Base-by-base conservation (phyloP, 2,329 filamentous ascomycete species). In the Fulvia fulva region DNA sequence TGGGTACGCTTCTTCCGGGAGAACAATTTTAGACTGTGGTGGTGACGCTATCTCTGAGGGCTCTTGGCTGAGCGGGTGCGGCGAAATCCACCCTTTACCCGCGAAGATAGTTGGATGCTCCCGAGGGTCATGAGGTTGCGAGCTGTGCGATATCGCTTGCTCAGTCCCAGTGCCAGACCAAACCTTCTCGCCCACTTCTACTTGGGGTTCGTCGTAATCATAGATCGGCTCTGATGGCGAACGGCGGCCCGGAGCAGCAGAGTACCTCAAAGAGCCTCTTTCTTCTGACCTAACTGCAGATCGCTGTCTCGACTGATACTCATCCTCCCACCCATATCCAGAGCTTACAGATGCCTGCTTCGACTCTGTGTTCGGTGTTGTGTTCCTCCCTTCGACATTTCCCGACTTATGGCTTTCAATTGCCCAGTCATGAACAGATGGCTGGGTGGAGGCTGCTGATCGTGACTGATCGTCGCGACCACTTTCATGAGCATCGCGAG, bases 21-120 rank as follows among this genome's bases (percentile, higher is more conserved):
- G 52, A 4, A 60, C 45, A 22, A 70, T 66, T 26, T 52, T 61
- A 6, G 65, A 65, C 51, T 68, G 65, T 28, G 63, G 64, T 8
- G 65, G 58, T 12, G 66, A 63, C 7, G 58, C 58, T 2, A 61
- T 14, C 5, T 60, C 58, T 2, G 58, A 60, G 0, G 63, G 51
- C 9, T 66, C 59, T 21, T 58, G 49, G 44, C 69, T 71, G 2
- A 71, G 62, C 5, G 70, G 70, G 32, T 72, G 70, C 8, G 69
- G 69, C n/a, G 69, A 68, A 43, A 72, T 71, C 70, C 70, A 72
- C 46, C 70, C 70, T 49, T 61, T 62, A 43, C 70, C 70, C 5
- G 70, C 70, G 37, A 69, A 71, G 19, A 69, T 58, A 11, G 67
- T 68, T n/a, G 57, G 49, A 4, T 16, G 50, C 23, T 43, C 16